These are phyloP conservation scores for Monosporascus sp. DNA, from an alignment of 2,329 filamentous ascomycete species.

Conservation along the genomic window DNA sequence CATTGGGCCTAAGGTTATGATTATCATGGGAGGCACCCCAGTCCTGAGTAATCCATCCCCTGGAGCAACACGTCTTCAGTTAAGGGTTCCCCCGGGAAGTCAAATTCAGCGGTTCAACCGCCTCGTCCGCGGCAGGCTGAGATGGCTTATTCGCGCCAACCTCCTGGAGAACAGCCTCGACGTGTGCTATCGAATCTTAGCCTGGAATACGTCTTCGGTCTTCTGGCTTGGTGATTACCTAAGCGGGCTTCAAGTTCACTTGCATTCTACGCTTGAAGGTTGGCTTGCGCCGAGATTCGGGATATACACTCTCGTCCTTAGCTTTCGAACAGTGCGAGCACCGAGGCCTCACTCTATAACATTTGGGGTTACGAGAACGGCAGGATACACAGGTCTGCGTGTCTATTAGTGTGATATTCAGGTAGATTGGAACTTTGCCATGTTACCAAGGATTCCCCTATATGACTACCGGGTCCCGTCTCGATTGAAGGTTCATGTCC, in stretches of 20 bases:
- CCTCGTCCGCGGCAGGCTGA: constrained; percentile 17
- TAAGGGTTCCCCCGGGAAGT: constrained; percentile 10
- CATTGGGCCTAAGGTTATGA: constrained; percentile 5
- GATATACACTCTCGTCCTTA: constrained; percentile 76
- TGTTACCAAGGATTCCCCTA: neutral
- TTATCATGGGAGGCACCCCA: constrained; percentile 2
- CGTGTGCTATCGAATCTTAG: constrained; percentile 55
- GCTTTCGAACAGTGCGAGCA: constrained; percentile 76
- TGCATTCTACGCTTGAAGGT: constrained; percentile 81
- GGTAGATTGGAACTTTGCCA: neutral
- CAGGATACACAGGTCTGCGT: constrained; percentile 38
- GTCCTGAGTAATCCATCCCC: constrained; percentile 19
- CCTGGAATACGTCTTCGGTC: constrained; percentile 9
- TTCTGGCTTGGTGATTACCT: constrained; percentile 45
- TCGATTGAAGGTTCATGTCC: neutral
- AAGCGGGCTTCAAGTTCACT: constrained; percentile 84
- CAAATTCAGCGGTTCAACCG: constrained; percentile 19
- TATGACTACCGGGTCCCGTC: too few relatives aligned
- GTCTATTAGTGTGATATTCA: neutral
- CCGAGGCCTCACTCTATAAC: constrained; percentile 72
- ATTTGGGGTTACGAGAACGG: constrained; percentile 81
- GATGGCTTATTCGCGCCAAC: constrained; percentile 39
- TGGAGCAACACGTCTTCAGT: constrained; percentile 21
- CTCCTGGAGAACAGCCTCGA: constrained; percentile 71
- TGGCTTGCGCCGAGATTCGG: constrained; percentile 82